Percentiles rank a stretch among this genome's conserved stretches.
These are phyloP conservation scores for Penicillium diatomitis DNA, from an alignment of 495 filamentous ascomycete species.

Conservation along the genomic window DNA sequence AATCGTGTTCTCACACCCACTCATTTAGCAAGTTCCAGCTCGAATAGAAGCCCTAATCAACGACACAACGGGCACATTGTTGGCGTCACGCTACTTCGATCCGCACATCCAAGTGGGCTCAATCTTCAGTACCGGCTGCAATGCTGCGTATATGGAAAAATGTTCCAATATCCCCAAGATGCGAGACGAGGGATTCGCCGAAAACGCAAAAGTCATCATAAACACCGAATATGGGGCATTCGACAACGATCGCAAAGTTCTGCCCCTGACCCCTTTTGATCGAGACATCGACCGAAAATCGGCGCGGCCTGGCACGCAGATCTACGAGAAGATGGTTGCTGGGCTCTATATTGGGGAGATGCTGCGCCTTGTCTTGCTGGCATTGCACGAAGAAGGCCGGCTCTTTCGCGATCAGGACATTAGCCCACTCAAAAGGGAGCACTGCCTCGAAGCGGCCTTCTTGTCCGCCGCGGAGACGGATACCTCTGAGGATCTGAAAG, in stretches of 20 bases:
- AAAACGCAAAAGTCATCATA: constrained; percentile 77
- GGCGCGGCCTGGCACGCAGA: constrained; percentile 33
- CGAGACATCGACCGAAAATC: constrained; percentile 30
- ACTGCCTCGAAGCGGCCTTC: constrained; percentile 73
- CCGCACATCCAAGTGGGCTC: constrained; percentile 77
- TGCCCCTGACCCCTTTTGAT: constrained; percentile 45
- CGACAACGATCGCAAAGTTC: constrained; percentile 78
- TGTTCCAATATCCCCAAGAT: constrained; percentile 79
- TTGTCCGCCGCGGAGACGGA: constrained; percentile 73
- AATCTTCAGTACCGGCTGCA: constrained; percentile 95
- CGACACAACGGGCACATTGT: constrained; percentile 89
- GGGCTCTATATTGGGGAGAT: constrained; percentile 41
- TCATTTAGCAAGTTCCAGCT: constrained; percentile 63
- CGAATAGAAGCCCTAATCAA: constrained; percentile 83
- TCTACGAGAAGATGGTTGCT: constrained; percentile 43
- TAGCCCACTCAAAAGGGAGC: constrained; percentile 53
- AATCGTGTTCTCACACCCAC: neutral
- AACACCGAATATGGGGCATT: constrained; percentile 98
- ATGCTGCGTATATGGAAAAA: constrained; percentile 92
- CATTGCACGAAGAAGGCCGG: constrained; percentile 20
- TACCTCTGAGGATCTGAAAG: constrained; percentile 55
- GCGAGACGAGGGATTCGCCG: constrained; percentile 67
- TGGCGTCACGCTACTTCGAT: constrained; percentile 86
- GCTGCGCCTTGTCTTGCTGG: constrained; percentile 32
- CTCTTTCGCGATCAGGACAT: constrained; percentile 33